phyloP scores from a whole-genome alignment of 441 rosid genomes.

The Populus tomentosa region DNA sequence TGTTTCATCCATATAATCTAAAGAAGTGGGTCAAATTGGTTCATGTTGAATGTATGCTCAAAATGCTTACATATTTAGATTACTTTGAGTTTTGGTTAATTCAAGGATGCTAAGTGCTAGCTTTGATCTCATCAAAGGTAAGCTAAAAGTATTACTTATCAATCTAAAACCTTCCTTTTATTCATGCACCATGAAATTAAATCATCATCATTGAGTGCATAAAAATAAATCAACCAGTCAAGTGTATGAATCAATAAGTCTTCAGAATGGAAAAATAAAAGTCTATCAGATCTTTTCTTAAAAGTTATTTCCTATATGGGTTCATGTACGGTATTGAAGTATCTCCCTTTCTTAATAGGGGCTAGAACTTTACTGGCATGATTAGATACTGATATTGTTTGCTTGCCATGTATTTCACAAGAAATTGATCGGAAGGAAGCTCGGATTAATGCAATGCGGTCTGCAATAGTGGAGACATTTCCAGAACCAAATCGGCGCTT shows the following conservation, averaged over 20 bases:
- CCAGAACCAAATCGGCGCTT: conserved; percentile 97
- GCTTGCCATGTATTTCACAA: conserved; percentile 29
- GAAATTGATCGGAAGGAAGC: conserved; percentile 93
- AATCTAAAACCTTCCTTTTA: neutral
- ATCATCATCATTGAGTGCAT: neutral
- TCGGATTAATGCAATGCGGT: conserved; percentile 72
- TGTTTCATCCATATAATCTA: neutral
- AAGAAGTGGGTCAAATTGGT: neutral
- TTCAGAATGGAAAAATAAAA: neutral
- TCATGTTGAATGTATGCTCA: neutral
- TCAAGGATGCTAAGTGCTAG: neutral
- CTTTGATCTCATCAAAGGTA: neutral
- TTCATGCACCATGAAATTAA: neutral
- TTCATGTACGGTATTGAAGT: neutral
- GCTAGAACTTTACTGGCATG: neutral
- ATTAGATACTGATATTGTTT: conserved; percentile 13
- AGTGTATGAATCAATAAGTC: neutral
- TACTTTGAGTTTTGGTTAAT: neutral
- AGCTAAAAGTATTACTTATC: neutral
- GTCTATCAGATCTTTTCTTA: neutral
- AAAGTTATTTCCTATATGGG: neutral
- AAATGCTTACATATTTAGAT: neutral
- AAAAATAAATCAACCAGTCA: neutral
- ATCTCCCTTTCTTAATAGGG: neutral
- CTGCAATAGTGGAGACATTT: conserved; percentile 85